phyloP scores from a whole-genome alignment of 345 rosid genomes.

The Brassica cretica region DNA sequence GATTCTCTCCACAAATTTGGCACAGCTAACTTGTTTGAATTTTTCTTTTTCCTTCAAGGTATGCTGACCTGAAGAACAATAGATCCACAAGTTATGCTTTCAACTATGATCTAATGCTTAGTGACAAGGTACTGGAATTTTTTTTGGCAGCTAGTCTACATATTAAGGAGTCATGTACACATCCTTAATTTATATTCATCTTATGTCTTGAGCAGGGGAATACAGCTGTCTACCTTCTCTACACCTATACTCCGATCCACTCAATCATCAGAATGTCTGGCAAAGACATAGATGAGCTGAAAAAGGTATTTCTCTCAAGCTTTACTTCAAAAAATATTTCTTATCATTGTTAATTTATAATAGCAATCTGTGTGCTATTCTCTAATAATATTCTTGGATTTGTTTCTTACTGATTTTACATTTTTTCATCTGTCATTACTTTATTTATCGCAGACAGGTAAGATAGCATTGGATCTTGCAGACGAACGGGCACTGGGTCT shows the following conservation, averaged over 20 bases:
- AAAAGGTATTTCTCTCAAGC: conserved; percentile 50
- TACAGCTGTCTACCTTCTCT: conserved; percentile 80
- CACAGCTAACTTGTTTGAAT: not conserved
- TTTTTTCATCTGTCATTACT: too few relatives aligned
- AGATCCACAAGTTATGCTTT: conserved; percentile 59
- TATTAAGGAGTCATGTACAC: not conserved
- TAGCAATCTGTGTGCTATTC: too few relatives aligned
- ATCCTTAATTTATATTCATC: not conserved
- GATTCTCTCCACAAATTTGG: not conserved
- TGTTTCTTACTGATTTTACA: too few relatives aligned
- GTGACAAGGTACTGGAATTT: conserved; percentile 52
- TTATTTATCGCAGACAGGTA: not conserved
- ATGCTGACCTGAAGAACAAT: conserved; percentile 80
- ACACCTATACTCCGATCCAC: conserved; percentile 89
- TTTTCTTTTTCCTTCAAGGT: conserved; percentile 46
- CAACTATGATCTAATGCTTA: conserved; percentile 77
- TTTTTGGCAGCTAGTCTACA: not conserved
- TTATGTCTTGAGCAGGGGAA: conserved; percentile 54
- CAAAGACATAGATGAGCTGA: conserved; percentile 64
- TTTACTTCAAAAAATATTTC: not conserved
- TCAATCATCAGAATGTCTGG: conserved; percentile 86
- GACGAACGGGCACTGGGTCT: not conserved
- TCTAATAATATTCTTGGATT: too few relatives aligned
- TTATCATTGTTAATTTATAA: not conserved
- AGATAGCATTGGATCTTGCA: not conserved